A percentile compares a stretch with the other conserved stretches of the same genome.
phyloP scores from a whole-genome alignment of 164 flowering plant species.

The Berberis thunbergii region DNA sequence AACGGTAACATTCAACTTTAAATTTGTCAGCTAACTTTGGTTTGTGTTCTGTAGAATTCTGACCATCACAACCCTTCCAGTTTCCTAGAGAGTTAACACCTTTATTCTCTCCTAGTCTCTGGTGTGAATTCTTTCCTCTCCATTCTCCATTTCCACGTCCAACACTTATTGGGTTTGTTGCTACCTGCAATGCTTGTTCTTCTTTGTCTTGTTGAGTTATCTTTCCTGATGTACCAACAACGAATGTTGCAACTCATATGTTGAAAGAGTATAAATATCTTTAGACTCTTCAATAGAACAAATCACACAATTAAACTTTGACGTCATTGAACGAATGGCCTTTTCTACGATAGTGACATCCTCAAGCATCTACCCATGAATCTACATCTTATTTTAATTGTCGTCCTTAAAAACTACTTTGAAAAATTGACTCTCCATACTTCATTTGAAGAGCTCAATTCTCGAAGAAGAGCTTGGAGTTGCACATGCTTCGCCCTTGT shows the following conservation, averaged over 20 bases:
- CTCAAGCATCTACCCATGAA: neutral
- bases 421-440: neutral
- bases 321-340: neutral
- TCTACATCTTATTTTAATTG: constrained; percentile 2
- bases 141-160: too few relatives aligned
- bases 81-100: too few relatives aligned
- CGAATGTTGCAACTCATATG: neutral
- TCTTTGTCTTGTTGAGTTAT: neutral
- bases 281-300: constrained; percentile 2
- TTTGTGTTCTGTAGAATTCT: too few relatives aligned
- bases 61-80: too few relatives aligned
- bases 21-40: too few relatives aligned
- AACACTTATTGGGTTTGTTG: too few relatives aligned
- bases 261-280: neutral
- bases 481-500: neutral
- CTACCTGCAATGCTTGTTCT: too few relatives aligned
- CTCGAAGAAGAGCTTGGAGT: neutral
- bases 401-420: neutral
- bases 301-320: neutral
- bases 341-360: constrained; percentile 2
- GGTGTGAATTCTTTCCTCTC: too few relatives aligned
- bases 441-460: neutral
- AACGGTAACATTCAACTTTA: too few relatives aligned
- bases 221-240: constrained; percentile 9
- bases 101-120: too few relatives aligned